These are phyloP conservation scores for Plasmodium coatneyi DNA, from an alignment of 169 alveolate species.

Conservation along the genomic window DNA sequence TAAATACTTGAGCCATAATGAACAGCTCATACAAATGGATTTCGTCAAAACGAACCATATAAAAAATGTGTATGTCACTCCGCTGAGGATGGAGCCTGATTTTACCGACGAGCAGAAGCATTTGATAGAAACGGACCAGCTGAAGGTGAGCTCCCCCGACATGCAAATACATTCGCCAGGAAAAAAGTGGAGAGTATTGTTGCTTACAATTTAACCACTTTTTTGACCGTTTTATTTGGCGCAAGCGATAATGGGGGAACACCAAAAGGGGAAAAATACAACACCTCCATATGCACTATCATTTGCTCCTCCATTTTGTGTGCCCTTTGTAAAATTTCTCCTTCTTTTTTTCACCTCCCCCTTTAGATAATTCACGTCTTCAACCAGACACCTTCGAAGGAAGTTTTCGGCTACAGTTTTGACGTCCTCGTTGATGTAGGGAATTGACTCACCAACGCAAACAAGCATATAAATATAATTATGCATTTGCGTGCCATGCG, in stretches of 20 bases:
- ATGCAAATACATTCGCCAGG: neutral
- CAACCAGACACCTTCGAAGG: constrained; percentile 73
- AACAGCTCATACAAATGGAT: constrained; percentile 44
- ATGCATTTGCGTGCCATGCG: neutral
- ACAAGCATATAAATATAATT: neutral
- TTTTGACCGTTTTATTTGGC: neutral
- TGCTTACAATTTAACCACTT: neutral
- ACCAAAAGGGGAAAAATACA: neutral
- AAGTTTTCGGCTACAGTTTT: constrained; percentile 69
- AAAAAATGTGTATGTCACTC: constrained; percentile 80
- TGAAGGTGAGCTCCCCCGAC: constrained; percentile 10
- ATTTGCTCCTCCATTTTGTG: neutral
- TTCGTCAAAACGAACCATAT: constrained; percentile 60
- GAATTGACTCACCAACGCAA: neutral
- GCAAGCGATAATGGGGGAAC: neutral
- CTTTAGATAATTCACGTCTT: constrained; percentile 68
- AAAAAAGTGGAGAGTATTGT: neutral
- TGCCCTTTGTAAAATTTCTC: neutral
- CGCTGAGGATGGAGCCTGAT: constrained; percentile 84
- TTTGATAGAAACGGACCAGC: constrained; percentile 34
- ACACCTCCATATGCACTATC: neutral
- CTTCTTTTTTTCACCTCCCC: neutral
- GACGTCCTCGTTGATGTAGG: constrained; percentile 72
- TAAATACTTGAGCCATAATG: constrained; percentile 44
- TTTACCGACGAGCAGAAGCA: constrained; percentile 81